Evolutionary conservation across 2,329 filamentous ascomycete species (phyloP), one percentile per base, ranked within the genome.

Genomic region (Xylariales sp.): DNA sequence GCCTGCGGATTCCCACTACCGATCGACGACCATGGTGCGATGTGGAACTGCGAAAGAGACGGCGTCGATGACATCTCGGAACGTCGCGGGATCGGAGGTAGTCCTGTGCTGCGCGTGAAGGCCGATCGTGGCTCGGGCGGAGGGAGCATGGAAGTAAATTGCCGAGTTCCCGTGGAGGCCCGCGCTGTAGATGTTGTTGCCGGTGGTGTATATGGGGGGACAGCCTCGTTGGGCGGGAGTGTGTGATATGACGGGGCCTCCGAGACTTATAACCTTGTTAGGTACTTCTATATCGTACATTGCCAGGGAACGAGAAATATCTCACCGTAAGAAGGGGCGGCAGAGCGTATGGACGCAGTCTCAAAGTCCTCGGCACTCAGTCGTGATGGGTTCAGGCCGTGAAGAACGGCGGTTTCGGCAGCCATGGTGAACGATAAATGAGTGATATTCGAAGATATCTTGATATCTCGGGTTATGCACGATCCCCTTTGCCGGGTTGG

Each of bases 281-380:
- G 71, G 55, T 57, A 55, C 12, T 57, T 61, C 54, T 39, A 3
- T 41, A 14, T 36, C 5, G 3, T 1, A 36, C 36, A 53, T 46
- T 39, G 43, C 12, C 32, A 28, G 23, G n/a, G 46, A 7, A 28
- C 34, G 46, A 32, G 45, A 30, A 43, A 10, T 48, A 54, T 62
- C 86, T 83, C 73, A 89, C 87, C 82, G 77, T 91, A 91, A 9
- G 90, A 91, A 48, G 90, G 90, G n/a, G 89, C 89, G 7, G 85
- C 85, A 18, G 89, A 91, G 72, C 83, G 87, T 69, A 92, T 86
- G 9, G 90, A 92, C 6, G 87, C 85, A 28, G 89, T 90, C 73
- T 92, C 90, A 66, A 90, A 88, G 76, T 91, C 89, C 67, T 88
- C 85, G 5, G 80, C 73, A 71, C 76, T 79, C 65, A 83, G 71